Conservation (phyloP, 371 early-diverging fungal genomes). For the Dichotomocladium elegans region DNA sequence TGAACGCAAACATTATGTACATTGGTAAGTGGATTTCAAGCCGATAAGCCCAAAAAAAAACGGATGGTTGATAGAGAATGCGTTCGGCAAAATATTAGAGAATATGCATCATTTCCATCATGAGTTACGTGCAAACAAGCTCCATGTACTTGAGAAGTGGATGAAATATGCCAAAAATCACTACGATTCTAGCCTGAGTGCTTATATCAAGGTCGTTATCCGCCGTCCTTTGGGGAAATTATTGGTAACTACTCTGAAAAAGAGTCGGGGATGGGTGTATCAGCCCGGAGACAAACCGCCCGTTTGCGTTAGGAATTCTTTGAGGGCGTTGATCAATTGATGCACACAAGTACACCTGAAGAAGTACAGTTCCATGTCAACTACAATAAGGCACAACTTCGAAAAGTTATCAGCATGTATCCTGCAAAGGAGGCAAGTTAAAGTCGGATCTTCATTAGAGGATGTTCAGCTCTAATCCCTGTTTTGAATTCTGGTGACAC, state of each 20-base stretch:
- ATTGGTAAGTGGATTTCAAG: constrained; percentile 66
- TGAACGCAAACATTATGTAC: constrained; percentile 83
- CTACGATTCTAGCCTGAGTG: constrained; percentile 78
- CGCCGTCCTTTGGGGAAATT: constrained; percentile 85
- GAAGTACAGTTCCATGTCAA: constrained; percentile 84
- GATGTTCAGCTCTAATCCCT: too few species aligned
- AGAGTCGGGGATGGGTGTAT: background rate
- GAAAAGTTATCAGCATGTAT: constrained; percentile 79
- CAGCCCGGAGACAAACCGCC: background rate
- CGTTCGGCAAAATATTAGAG: constrained; percentile 64
- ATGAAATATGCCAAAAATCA: constrained; percentile 81
- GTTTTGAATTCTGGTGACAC: too few species aligned
- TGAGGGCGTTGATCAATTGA: constrained; percentile 83
- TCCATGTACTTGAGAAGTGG: constrained; percentile 67
- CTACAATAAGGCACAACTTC: constrained; percentile 82
- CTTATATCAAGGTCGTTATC: constrained; percentile 84
- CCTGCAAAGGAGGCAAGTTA: constrained; percentile 74
- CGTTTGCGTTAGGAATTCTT: constrained; percentile 77
- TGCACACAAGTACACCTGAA: constrained; percentile 75
- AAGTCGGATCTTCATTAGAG: too few species aligned
- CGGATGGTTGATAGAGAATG: too few species aligned
- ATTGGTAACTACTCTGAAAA: constrained; percentile 43
- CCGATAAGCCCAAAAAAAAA: too few species aligned
- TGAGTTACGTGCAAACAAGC: constrained; percentile 68
- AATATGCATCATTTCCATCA: constrained; percentile 91